These are phyloP conservation scores for Cercospora nicotianae DNA, from an alignment of 2,329 filamentous ascomycete species.

Conservation along the genomic window DNA sequence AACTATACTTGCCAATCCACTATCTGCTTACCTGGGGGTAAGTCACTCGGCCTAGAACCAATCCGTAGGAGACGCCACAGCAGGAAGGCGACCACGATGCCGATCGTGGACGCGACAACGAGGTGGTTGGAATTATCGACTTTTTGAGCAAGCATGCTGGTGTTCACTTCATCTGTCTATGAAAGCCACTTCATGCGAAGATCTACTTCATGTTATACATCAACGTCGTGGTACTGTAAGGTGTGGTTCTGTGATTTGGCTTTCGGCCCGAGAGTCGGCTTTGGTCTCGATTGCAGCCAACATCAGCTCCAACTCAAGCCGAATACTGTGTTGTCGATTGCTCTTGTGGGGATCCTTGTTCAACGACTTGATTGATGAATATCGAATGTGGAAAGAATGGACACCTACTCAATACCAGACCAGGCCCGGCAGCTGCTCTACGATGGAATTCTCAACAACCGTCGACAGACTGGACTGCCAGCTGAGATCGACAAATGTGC, in stretches of 20 bases:
- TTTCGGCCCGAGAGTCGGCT: background rate
- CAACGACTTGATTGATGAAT: background rate
- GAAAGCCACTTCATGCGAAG: background rate
- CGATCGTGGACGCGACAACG: background rate
- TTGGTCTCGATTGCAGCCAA: background rate
- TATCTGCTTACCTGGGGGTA: background rate
- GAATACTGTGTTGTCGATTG: background rate
- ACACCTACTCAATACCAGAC: background rate
- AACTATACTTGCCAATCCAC: background rate
- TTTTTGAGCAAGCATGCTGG: background rate
- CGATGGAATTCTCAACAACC: background rate
- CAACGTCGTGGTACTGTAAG: background rate
- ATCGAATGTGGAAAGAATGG: background rate
- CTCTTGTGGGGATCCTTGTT: background rate
- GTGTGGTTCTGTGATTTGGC: background rate
- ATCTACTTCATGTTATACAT: background rate
- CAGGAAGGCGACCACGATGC: background rate
- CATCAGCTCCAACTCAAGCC: background rate
- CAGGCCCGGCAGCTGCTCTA: background rate
- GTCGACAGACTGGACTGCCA: constrained; percentile 41
- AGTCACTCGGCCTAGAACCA: background rate
- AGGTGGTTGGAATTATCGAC: background rate
- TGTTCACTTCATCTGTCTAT: background rate
- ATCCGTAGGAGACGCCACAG: background rate
- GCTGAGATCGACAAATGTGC: constrained; percentile 34